Conservation (phyloP, 2,329 filamentous ascomycete genomes). For the Beauveria pseudobassiana region DNA sequence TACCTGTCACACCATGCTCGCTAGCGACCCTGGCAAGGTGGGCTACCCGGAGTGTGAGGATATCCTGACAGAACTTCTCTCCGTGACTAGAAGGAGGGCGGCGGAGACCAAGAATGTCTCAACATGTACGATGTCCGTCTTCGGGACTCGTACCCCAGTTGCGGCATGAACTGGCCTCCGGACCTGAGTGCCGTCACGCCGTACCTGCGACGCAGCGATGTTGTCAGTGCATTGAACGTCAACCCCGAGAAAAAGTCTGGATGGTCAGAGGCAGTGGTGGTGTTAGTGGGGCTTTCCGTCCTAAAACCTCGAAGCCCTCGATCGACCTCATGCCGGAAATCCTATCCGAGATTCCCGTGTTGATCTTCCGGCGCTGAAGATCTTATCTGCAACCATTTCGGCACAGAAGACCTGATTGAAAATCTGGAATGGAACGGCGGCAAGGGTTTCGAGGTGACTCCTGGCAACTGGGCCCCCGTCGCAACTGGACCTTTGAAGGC, state of each 20-base stretch:
- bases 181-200: slow-evolving; percentile 71
- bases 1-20: slow-evolving; percentile 58
- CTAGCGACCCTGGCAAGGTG: slow-evolving; percentile 42
- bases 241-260: slow-evolving; percentile 74
- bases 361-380: slow-evolving; percentile 92
- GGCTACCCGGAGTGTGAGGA: slow-evolving; percentile 66
- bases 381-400: slow-evolving; percentile 93
- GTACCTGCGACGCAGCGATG: slow-evolving; percentile 78
- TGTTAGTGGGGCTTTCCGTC: slow-evolving; percentile 65
- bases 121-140: slow-evolving; percentile 98
- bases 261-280: slow-evolving; percentile 80
- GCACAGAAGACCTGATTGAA: slow-evolving; percentile 84
- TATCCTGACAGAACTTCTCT: slow-evolving; percentile 67
- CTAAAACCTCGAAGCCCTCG: slow-evolving; percentile 63
- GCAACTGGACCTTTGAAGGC: slow-evolving; percentile 89
- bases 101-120: slow-evolving; percentile 55
- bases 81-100: slow-evolving; percentile 46
- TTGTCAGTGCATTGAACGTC: slow-evolving; percentile 73
- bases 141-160: slow-evolving; percentile 70
- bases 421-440: slow-evolving; percentile 89
- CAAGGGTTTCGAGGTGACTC: slow-evolving; percentile 81
- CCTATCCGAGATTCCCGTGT: slow-evolving; percentile 66
- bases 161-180: slow-evolving; percentile 97
- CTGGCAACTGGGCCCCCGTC: slow-evolving; percentile 85
- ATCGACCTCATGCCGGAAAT: slow-evolving; percentile 70